Evolutionary conservation across 306 rosid species (phyloP).

Genomic region (Oxytropis ochrocephala): DNA sequence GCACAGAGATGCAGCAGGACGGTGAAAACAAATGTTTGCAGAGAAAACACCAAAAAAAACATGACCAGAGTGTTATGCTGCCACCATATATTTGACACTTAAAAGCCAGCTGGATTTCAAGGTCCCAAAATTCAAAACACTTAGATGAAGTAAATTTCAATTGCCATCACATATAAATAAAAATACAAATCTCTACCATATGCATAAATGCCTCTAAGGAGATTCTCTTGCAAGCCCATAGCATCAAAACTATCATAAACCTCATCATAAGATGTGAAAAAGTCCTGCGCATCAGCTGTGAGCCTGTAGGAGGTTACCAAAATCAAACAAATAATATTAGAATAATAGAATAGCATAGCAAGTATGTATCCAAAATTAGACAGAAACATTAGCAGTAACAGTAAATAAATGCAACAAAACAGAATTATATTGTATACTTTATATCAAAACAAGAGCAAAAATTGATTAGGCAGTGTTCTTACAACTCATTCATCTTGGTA

Average conservation of each 20-base stretch:
- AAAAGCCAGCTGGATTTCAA: background rate
- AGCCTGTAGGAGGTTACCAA: constrained; percentile 38
- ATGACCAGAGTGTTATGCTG: background rate
- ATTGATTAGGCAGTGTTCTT: constrained; percentile 3
- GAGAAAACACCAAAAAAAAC: background rate
- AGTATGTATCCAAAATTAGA: background rate
- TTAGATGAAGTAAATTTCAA: background rate
- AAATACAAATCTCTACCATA: constrained; percentile 32
- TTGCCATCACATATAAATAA: background rate
- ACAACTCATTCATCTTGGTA: constrained; percentile 62
- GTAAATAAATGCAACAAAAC: background rate
- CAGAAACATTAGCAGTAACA: background rate
- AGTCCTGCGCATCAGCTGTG: constrained; percentile 59
- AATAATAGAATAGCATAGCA: background rate
- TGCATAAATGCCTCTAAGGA: constrained; percentile 82
- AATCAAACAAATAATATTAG: background rate
- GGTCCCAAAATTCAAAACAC: background rate
- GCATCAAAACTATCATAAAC: constrained; percentile 67
- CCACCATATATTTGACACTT: background rate
- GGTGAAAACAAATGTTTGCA: background rate
- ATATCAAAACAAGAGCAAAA: background rate
- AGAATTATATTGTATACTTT: background rate
- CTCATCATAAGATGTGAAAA: constrained; percentile 72
- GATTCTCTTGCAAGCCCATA: constrained; percentile 79
- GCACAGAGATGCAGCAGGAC: background rate